Conservation (phyloP, 1,284 basidiomycete genomes). For the Ceratobasidium sp. region DNA sequence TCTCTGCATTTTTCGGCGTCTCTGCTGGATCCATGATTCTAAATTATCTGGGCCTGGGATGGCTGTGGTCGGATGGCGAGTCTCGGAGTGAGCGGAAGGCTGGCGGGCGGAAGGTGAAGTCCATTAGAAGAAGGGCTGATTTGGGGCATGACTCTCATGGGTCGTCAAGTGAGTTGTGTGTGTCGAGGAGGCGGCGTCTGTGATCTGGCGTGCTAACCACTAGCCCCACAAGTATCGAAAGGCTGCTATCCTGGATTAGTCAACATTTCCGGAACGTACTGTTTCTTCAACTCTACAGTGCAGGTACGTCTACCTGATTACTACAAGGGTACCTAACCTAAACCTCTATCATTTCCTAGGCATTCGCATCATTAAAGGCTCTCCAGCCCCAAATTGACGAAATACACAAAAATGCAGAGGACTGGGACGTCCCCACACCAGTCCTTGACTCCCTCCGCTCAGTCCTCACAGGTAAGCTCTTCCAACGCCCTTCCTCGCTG, state of each 20-base stretch:
- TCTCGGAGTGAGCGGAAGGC: conserved; percentile 17
- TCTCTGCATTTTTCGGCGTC: conserved; percentile 34
- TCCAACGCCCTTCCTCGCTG: background rate
- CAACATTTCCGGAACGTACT: conserved; percentile 93
- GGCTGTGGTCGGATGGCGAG: conserved; percentile 35
- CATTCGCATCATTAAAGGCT: conserved; percentile 82
- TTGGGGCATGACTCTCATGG: conserved; percentile 4
- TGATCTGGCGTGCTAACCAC: conserved; percentile 4
- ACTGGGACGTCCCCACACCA: conserved; percentile 80
- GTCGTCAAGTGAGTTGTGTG: conserved; percentile 6
- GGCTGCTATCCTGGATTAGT: conserved; percentile 84
- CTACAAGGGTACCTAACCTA: conserved; percentile 43
- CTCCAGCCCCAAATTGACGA: conserved; percentile 77
- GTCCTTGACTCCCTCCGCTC: conserved; percentile 81
- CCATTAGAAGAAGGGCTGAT: conserved; percentile 35
- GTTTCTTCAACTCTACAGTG: conserved; percentile 93
- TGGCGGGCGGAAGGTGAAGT: conserved; percentile 6
- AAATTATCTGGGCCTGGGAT: conserved; percentile 22
- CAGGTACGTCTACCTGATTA: conserved; percentile 65
- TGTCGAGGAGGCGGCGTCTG: background rate
- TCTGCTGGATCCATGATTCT: conserved; percentile 25
- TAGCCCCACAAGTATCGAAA: conserved; percentile 47
- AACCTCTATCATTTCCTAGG: conserved; percentile 58
- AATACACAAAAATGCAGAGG: conserved; percentile 77
- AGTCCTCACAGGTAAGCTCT: conserved; percentile 68